Conservation (phyloP, 2,329 filamentous ascomycete species). For the Basipetospora chlamydospora region DNA sequence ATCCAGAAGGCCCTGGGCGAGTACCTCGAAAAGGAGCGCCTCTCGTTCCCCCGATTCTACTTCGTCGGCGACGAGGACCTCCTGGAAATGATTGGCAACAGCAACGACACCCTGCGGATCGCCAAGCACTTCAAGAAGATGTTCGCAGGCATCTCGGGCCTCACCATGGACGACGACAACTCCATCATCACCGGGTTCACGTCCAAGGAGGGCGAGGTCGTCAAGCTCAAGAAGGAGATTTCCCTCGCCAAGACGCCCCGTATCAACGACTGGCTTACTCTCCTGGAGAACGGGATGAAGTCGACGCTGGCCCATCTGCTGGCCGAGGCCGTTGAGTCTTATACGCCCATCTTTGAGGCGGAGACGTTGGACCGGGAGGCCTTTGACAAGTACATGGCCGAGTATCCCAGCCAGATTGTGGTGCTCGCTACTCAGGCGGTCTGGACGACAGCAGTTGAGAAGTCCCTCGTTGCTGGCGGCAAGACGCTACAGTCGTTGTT, state of each 20-base stretch:
- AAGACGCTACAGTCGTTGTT: slow-evolving; percentile 55
- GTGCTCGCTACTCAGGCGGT: slow-evolving; percentile 87
- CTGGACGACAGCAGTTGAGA: slow-evolving; percentile 82
- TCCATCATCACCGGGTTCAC: slow-evolving; percentile 80
- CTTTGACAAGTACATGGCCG: slow-evolving; percentile 66
- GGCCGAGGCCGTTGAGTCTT: slow-evolving; percentile 71
- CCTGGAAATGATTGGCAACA: slow-evolving; percentile 98
- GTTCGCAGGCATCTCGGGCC: slow-evolving; percentile 89
- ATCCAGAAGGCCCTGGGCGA: slow-evolving; percentile 98
- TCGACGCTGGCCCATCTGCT: slow-evolving; percentile 80
- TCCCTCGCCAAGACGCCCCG: slow-evolving; percentile 85
- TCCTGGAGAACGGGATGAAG: slow-evolving; percentile 89
- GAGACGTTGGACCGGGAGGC: slow-evolving; percentile 53
- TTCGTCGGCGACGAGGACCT: slow-evolving; percentile 98
- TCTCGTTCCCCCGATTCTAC: slow-evolving; percentile 97
- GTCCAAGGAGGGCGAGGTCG: slow-evolving; percentile 86
- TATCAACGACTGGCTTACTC: slow-evolving; percentile 97
- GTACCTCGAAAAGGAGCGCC: slow-evolving; percentile 93
- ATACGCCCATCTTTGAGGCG: slow-evolving; percentile 61
- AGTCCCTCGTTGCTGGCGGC: slow-evolving; percentile 58
- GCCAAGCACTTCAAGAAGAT: slow-evolving; percentile 99
- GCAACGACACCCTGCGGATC: slow-evolving; percentile 89
- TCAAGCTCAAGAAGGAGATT: slow-evolving; percentile 78
- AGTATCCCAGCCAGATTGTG: slow-evolving; percentile 86
- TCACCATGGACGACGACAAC: slow-evolving; percentile 85